Base-by-base conservation (phyloP, 345 rosid genomes). In the Lepidium aucheri region DNA sequence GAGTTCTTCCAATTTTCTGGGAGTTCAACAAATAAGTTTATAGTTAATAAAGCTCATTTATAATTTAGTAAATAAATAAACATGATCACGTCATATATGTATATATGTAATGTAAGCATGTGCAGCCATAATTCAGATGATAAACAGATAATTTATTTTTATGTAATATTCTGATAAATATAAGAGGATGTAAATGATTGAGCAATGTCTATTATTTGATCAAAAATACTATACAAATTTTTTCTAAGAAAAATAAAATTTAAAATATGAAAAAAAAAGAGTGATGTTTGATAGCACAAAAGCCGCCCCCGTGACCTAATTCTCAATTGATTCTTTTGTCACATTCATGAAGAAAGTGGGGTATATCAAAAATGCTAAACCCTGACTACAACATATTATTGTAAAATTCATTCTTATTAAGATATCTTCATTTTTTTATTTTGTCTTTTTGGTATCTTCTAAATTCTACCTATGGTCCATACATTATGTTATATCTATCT, bases 241-340 rank as follows among this genome's bases (percentile, higher is more conserved):
- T 26, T 26, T 26, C n/a, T n/a, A n/a, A 46, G 47, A 45, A n/a
- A n/a, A 13, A 9, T n/a, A n/a, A n/a, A n/a, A n/a, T n/a, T n/a
- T n/a, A n/a, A n/a, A n/a, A n/a, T n/a, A n/a, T n/a, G n/a, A n/a
- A n/a, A 63, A 11, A 15, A 35, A 26, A 12, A 52, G 36, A 51
- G 36, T 47, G 71, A 51, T 72, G 71, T 72, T 72, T 72, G 76
- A 65, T 72, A 65, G 76, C 76, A 65, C 35, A 72, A 65, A 26
- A 72, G 70, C 76, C 76, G 71, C 71, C 76, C 76, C 76, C 76
- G 76, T 72, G 76, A 72, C 67, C 70, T 65, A 72, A 72, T 57
- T 65, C 60, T 52, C 76, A 71, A 47, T 56, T 72, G 71, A 72
- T 72, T 72, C 76, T 72, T 65, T 72, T 72, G 76, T 72, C 76